Conservation (phyloP, 371 early-diverging fungal genomes). For the Syncephalis fuscata region DNA sequence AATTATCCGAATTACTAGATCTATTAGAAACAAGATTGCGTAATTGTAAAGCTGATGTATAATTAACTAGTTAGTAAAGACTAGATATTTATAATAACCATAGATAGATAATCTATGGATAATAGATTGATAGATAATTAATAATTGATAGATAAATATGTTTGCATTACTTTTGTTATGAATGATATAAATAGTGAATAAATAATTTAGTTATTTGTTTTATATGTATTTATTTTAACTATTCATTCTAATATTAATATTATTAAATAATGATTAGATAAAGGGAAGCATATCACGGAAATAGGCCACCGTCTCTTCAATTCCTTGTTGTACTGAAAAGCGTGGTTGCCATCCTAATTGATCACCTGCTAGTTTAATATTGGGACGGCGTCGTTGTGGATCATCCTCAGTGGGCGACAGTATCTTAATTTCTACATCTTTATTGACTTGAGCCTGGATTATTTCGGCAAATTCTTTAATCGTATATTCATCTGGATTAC, state of each 20-base stretch:
- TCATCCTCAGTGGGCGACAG: slow-evolving; percentile 60
- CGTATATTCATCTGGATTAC: slow-evolving; percentile 79
- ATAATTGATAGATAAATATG: too few relatives aligned
- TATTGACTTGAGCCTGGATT: slow-evolving; percentile 45
- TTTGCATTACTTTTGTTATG: background rate
- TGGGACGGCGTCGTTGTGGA: slow-evolving; percentile 65
- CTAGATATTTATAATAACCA: background rate
- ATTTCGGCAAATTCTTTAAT: slow-evolving; percentile 66
- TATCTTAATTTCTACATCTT: slow-evolving; percentile 38
- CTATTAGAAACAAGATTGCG: background rate
- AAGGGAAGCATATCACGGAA: slow-evolving; percentile 15
- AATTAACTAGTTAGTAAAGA: background rate
- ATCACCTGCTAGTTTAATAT: slow-evolving; percentile 50
- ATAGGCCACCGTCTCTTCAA: slow-evolving; percentile 75
- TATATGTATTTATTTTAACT: background rate
- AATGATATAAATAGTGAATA: background rate
- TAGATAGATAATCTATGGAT: background rate
- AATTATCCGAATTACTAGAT: background rate
- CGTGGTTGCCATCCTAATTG: slow-evolving; percentile 59
- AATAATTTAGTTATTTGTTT: background rate
- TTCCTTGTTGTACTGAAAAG: slow-evolving; percentile 58
- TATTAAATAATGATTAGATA: background rate
- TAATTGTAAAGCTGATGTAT: background rate
- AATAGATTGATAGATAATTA: too few relatives aligned
- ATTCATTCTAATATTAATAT: background rate